Percentiles rank a stretch among this genome's conserved stretches.
Conservation (phyloP, 257 asterid species). For the Solanum dulcamara region DNA sequence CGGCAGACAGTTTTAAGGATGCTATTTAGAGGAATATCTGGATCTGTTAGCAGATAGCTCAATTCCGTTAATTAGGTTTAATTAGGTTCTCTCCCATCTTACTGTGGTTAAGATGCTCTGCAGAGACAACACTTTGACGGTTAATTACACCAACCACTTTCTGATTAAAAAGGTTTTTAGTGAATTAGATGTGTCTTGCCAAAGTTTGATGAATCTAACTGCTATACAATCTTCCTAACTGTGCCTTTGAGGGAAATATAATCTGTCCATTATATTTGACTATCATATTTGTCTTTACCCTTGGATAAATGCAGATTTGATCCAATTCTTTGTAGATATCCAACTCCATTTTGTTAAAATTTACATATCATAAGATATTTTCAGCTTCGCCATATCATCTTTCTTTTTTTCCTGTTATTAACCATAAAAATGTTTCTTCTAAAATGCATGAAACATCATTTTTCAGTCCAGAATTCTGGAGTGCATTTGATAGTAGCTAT, state of each 20-base stretch:
- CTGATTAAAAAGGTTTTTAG: not conserved
- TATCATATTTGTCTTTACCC: not conserved
- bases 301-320: not conserved
- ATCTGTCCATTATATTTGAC: not conserved
- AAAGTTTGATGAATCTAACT: not conserved
- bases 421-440: not conserved
- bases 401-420: not conserved
- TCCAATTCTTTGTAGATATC: not conserved
- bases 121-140: not conserved
- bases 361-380: not conserved
- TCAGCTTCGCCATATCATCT: not conserved
- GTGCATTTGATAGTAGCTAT: not conserved
- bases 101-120: not conserved
- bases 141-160: not conserved
- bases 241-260: not conserved
- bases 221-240: not conserved
- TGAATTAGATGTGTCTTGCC: not conserved
- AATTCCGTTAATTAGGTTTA: not conserved
- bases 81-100: not conserved
- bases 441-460: not conserved
- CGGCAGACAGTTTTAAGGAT: not conserved
- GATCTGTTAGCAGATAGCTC: not conserved
- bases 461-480: not conserved
- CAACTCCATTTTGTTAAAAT: not conserved
- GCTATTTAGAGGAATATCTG: not conserved